Percentiles rank a stretch among this genome's conserved stretches.
phyloP scores from a whole-genome alignment of 768 basidiomycete genomes.

The Phanerochaete carnosa region DNA sequence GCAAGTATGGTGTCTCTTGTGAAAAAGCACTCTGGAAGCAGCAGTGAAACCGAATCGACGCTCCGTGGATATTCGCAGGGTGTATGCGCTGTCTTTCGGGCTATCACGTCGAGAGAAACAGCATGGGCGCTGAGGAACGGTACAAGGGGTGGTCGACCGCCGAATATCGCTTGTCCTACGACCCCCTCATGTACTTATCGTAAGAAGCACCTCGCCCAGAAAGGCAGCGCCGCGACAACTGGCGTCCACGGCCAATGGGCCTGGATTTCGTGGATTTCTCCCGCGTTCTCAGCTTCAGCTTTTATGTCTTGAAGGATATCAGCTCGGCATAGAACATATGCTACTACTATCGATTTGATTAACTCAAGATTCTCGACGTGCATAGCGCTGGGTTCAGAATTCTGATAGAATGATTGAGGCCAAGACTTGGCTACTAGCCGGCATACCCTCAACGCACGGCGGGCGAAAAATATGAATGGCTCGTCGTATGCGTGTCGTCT shows the following conservation, averaged over 20 bases:
- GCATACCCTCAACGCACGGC: background rate
- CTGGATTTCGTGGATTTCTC: no score
- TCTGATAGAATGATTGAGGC: background rate
- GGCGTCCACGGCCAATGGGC: background rate
- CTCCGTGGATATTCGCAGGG: background rate
- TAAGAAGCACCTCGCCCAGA: constrained; percentile 1
- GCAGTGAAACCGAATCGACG: background rate
- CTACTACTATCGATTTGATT: no score
- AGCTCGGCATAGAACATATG: no score
- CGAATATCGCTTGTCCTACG: background rate
- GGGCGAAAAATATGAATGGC: background rate
- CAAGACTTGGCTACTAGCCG: background rate
- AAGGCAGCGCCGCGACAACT: background rate
- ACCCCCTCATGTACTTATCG: constrained; percentile 1
- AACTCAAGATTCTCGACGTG: no score
- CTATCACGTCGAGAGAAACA: background rate
- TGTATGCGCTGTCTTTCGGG: background rate
- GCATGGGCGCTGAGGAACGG: background rate
- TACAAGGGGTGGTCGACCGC: background rate
- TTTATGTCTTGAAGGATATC: no score
- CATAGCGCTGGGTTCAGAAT: background rate
- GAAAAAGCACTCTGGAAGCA: background rate
- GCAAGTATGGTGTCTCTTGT: background rate
- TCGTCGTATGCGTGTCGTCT: constrained; percentile 4
- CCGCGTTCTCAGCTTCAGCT: no score